A percentile compares a stretch with the other conserved stretches of the same genome.
These are phyloP conservation scores for Aspergillus homomorphus DNA, from an alignment of 495 filamentous ascomycete species.

Conservation along the genomic window DNA sequence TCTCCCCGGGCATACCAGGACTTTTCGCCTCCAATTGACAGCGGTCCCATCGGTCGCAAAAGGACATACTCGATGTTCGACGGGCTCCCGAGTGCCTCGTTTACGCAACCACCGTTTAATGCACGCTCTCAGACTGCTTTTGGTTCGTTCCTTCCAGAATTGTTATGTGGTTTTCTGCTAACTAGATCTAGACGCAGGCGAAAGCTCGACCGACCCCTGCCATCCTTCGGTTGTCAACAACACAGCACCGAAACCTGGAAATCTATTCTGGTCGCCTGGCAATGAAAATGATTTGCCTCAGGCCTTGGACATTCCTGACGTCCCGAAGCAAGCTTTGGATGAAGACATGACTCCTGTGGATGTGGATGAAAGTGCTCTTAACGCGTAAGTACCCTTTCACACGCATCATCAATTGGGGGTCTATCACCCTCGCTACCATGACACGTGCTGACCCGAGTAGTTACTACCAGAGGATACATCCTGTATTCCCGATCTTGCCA, in stretches of 20 bases:
- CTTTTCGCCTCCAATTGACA: constrained; percentile 47
- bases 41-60: constrained; percentile 44
- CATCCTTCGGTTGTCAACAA: constrained; percentile 29
- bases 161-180: constrained; percentile 4
- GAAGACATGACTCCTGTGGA: constrained; percentile 41
- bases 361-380: constrained; percentile 45
- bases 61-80: constrained; percentile 57
- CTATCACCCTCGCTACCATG: background rate
- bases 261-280: constrained; percentile 38
- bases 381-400: constrained; percentile 32
- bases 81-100: constrained; percentile 45
- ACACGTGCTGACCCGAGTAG: constrained; percentile 38
- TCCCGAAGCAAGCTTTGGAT: constrained; percentile 35
- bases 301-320: constrained; percentile 37
- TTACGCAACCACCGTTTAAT: constrained; percentile 45
- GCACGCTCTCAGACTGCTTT: constrained; percentile 42
- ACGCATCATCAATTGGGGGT: too few species aligned
- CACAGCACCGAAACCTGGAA: constrained; percentile 35
- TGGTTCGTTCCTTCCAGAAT: constrained; percentile 19
- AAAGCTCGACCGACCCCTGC: constrained; percentile 45
- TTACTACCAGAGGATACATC: constrained; percentile 70
- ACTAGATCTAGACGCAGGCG: constrained; percentile 27
- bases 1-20: constrained; percentile 45
- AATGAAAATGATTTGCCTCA: constrained; percentile 37
- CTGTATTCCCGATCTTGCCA: constrained; percentile 70